Base-by-base conservation (phyloP, 2,329 filamentous ascomycete genomes). In the Curvularia spicifera region DNA sequence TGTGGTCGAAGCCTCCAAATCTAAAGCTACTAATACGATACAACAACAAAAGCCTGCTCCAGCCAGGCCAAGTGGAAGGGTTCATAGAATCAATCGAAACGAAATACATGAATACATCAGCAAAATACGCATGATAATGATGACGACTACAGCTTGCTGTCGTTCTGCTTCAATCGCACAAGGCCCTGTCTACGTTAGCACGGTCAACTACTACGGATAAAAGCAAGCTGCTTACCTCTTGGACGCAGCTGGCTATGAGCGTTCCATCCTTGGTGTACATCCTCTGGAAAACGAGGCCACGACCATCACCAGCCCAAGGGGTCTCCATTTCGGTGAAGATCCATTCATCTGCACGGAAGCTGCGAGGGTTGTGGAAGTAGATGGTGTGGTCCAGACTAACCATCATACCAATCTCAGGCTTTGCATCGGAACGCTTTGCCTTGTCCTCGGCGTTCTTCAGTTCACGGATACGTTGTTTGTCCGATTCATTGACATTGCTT, bases 281-380 rank as follows among this genome's bases (percentile, higher is more conserved):
- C 76, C 86, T 85, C 81, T 93, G 90, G 67, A 84, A 85, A 40
- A 94, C 91, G 18, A 94, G 81, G 0, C 90, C 91, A 59, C 91
- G 83, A 3, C 90, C 91, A 69, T 93, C 89, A 1, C 89, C 90
- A 2, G 88, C 85, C 91, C 91, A 95, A 0, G 91, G 90, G 54
- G 87, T 91, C 77, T 90, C 85, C 85, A 91, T 91, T 80, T 93
- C 90, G 20, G 84, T 85, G 66, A 91, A 87, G 85, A 93, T 89
- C 90, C 90, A 93, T 76, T 93, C 82, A 55, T 84, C 82, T 35
- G 82, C 82, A 35, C 79, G 71, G 68, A 83, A 84, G 18, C 72
- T 76, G 31, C 78, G 74, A n/a, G 81, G 81, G 49, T 78, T 77
- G 62, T 85, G 83, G 69, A 85, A 85, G 67, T 84, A 84, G 44